These are phyloP conservation scores for Euphorbia tirucalli DNA, from an alignment of 345 rosid species.

Conservation along the genomic window DNA sequence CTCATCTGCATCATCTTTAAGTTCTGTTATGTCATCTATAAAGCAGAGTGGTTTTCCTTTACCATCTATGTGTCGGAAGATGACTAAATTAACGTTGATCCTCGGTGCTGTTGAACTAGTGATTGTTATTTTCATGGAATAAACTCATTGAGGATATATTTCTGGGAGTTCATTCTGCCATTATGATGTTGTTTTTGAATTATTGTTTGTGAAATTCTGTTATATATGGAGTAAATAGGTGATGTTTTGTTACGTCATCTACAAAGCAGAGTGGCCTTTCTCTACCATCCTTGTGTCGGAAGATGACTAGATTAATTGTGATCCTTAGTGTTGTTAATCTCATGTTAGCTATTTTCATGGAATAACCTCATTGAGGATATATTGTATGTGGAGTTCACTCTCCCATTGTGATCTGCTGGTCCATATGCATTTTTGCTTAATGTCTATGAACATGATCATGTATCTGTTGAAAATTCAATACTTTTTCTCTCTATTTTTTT, in stretches of 20 bases:
- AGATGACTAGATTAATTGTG: constrained; percentile 36
- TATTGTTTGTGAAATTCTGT: neutral
- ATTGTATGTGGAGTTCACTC: neutral
- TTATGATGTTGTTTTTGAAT: neutral
- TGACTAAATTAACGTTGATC: no score
- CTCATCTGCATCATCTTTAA: no score
- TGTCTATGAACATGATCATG: neutral
- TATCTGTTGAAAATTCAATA: neutral
- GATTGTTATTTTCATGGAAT: no score
- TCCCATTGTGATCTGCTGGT: neutral
- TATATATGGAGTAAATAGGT: no score
- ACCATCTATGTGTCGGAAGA: no score
- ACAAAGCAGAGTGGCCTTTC: constrained; percentile 36
- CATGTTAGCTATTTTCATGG: constrained; percentile 25
- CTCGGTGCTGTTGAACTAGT: no score
- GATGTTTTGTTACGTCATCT: no score
- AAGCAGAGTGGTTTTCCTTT: no score
- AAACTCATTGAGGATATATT: no score
- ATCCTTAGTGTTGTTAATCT: constrained; percentile 18
- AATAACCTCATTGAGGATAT: constrained; percentile 23
- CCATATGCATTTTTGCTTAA: neutral
- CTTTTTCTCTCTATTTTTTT: neutral
- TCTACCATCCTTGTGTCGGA: constrained; percentile 44
- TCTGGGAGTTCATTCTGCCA: neutral
- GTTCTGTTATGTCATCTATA: no score